A percentile compares a stretch with the other conserved stretches of the same genome.
Conservation (phyloP, 2,329 filamentous ascomycete species). For the Trichoderma asperellum region DNA sequence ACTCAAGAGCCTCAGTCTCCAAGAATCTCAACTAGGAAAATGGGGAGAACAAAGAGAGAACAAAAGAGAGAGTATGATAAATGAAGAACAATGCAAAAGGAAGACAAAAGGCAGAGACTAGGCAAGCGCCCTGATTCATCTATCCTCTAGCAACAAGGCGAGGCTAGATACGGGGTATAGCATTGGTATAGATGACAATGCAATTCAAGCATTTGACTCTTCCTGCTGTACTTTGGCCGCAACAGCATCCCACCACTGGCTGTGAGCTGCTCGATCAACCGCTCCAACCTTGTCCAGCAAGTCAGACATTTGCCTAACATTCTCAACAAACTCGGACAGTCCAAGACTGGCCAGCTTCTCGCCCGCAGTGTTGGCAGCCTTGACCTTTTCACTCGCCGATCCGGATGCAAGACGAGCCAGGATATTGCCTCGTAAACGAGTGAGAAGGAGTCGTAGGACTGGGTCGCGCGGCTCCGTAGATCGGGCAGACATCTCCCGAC, state of each 20-base stretch:
- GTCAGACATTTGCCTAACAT: slow-evolving; percentile 70
- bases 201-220: slow-evolving; percentile 36
- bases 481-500: slow-evolving; percentile 49
- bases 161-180: not conserved
- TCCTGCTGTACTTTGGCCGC: slow-evolving; percentile 59
- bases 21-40: not conserved
- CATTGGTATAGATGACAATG: not conserved
- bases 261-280: slow-evolving; percentile 71
- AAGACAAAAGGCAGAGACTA: not conserved
- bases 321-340: slow-evolving; percentile 72
- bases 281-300: slow-evolving; percentile 65
- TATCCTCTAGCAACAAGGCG: not conserved
- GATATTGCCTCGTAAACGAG: slow-evolving; percentile 68
- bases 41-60: not conserved
- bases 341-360: slow-evolving; percentile 72
- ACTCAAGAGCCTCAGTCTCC: not conserved
- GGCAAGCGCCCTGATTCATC: not conserved
- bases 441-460: slow-evolving; percentile 68
- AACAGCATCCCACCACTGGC: slow-evolving; percentile 70
- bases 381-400: slow-evolving; percentile 71
- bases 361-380: slow-evolving; percentile 68
- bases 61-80: not conserved
- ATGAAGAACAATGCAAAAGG: not conserved
- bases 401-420: slow-evolving; percentile 65
- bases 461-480: slow-evolving; percentile 56